Evolutionary conservation across 257 asterid genomes (phyloP), one percentile per base, ranked within the genome.

Genomic region (Forsythia viridissima): DNA sequence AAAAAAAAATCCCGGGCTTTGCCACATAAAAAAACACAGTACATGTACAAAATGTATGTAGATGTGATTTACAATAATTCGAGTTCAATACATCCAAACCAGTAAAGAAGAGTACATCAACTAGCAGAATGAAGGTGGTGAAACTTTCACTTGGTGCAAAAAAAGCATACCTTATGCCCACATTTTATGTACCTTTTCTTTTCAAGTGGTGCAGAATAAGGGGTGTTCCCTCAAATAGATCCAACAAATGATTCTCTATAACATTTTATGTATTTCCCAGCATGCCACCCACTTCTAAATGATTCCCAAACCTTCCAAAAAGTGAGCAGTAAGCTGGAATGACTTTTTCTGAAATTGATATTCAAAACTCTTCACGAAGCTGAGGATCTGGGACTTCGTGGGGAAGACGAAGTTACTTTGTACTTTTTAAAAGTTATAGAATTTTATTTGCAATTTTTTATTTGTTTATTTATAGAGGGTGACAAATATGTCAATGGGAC

Each of bases 311-410:
- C 87, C 98, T 87, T 69, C 98, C 98, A 85, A 86, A 30, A 84
- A 96, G 93, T 6, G 98, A 83, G 20, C 99, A 92, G 67, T 96
- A 96, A 8, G 98, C 99, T 34, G 98, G 99, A 63, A 96, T 87
- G 80, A 96, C 93, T 81, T 93, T 93, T 78, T 93, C 97, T 0
- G 97, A 93, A 51, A 96, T 92, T 72, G 97, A 92, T 79, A 96
- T 92, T 84, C 92, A 86, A 75, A 96, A 98, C 86, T 96, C 98
- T 81, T 96, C 99, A 0, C 99, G 95, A 71, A 96, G 97, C 84
- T 96, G 99, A 70, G 89, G 82, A 86, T 96, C 98, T 20, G 96
- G 97, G 38, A 96, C 97, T 24, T 24, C 24, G 0, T 24, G 24
- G 24, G 24, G 24, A 24, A 24, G 24, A 24, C 0, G 0, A 24